These are phyloP conservation scores for Pythium phragmiticola DNA, from an alignment of 352 stramenopile species.

Conservation along the genomic window DNA sequence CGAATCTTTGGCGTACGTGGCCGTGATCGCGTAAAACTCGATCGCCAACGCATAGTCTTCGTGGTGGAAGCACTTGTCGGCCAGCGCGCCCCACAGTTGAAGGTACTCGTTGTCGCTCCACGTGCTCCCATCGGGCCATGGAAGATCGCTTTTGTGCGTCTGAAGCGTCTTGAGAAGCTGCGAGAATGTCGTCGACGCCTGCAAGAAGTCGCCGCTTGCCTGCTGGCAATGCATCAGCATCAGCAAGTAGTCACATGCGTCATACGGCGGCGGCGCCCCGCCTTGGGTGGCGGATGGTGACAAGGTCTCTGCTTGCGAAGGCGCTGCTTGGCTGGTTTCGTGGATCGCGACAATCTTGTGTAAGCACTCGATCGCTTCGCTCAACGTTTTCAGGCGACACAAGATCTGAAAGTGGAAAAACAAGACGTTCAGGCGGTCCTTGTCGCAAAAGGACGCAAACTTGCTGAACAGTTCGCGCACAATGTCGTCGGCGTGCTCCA, in stretches of 20 bases:
- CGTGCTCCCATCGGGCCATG: constrained; percentile 10
- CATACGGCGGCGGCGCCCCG: constrained; percentile 29
- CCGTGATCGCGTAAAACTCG: constrained; percentile 56
- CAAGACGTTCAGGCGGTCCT: constrained; percentile 47
- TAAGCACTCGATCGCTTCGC: constrained; percentile 55
- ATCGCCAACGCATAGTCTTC: constrained; percentile 64
- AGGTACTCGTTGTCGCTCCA: constrained; percentile 55
- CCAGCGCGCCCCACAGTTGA: constrained; percentile 47
- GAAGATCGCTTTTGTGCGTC: not conserved
- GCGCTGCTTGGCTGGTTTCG: not conserved
- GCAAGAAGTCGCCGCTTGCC: constrained; percentile 48
- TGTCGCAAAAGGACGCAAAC: constrained; percentile 64
- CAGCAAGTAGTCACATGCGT: constrained; percentile 47
- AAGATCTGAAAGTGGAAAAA: constrained; percentile 72
- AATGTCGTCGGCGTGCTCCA: constrained; percentile 58
- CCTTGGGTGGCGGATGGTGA: not conserved
- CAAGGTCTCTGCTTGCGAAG: not conserved
- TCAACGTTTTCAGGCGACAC: constrained; percentile 44
- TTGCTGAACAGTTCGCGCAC: constrained; percentile 52
- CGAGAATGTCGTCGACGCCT: constrained; percentile 49
- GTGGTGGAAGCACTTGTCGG: constrained; percentile 62
- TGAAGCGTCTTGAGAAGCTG: constrained; percentile 31
- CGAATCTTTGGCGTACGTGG: constrained; percentile 69
- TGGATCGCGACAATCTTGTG: constrained; percentile 36
- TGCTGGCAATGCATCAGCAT: constrained; percentile 75